Evolutionary conservation across 257 asterid genomes (phyloP).

Genomic region (Cinchona pubescens): DNA sequence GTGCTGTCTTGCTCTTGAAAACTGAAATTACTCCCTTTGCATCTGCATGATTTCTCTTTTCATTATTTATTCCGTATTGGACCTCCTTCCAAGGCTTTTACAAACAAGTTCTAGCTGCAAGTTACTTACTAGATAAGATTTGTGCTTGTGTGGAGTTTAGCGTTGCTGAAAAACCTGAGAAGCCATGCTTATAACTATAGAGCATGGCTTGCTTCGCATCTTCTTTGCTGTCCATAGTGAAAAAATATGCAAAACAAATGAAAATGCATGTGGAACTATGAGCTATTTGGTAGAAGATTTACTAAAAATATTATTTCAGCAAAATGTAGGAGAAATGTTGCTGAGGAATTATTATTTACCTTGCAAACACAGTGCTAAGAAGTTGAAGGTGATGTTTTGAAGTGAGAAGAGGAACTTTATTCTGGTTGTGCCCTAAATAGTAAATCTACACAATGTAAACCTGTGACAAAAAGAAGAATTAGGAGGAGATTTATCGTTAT

Average conservation of each 20-base stretch:
- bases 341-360: slow-evolving; percentile 24
- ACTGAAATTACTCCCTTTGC: slow-evolving; percentile 53
- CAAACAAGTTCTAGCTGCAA: neutral
- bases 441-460: slow-evolving; percentile 62
- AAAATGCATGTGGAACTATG: neutral
- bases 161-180: slow-evolving; percentile 63
- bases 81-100: neutral
- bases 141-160: slow-evolving; percentile 55
- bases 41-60: slow-evolving; percentile 33
- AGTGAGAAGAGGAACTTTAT: slow-evolving; percentile 35
- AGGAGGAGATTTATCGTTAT: slow-evolving; percentile 4
- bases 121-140: slow-evolving; percentile 37
- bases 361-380: slow-evolving; percentile 38
- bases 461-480: slow-evolving; percentile 19
- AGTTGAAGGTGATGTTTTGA: slow-evolving; percentile 43
- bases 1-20: slow-evolving; percentile 42
- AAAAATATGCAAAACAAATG: neutral
- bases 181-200: slow-evolving; percentile 52
- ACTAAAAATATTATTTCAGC: neutral
- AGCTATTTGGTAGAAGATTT: neutral
- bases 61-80: neutral
- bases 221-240: slow-evolving; percentile 38
- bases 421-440: slow-evolving; percentile 44
- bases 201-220: slow-evolving; percentile 53
- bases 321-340: neutral